Evolutionary conservation across 192 early-diverging fungal species (phyloP), one percentile per base, ranked within the genome.

Genomic region (Rhizoclosmatium sp.): DNA sequence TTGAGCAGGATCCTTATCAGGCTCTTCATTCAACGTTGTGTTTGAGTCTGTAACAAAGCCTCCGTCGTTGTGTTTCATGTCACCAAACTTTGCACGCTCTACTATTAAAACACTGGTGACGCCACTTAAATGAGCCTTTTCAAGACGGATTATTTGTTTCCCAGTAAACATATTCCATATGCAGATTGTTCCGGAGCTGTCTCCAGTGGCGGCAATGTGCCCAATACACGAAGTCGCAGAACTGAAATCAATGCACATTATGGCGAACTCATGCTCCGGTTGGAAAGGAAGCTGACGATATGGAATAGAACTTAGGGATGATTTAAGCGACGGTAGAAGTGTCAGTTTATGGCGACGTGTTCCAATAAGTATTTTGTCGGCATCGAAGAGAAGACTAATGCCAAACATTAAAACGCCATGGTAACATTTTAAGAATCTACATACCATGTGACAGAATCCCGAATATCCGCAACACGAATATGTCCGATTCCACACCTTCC

Each of bases 161-260:
- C 83, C 86, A 14, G 81, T 85, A 31, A 83, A 82, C 23, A 71
- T 46, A 65, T 85, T 87, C 84, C 86, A 87, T 16, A 87, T 31
- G 2, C 65, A 47, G 39, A 85, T 58, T 19, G 46, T 54, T 16
- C 84, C 84, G 2, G 74, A 23, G 2, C 68, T 70, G 69, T 87
- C 84, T 40, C 73, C 86, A 49, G 75, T 75, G 19, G 80, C 80
- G 10, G 82, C 51, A 41, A 86, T 49, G 46, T 80, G 19, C 19
- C 41, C 12, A 65, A 75, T 47, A 2, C 60, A 61, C 7, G 74
- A 59, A n/a, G 9, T 12, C 31, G 9, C 12, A 48, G 42, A 16
- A 31, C 16, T n/a, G 68, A 75, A 65, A 39, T n/a, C 16, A 14
- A 41, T 42, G 62, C 74, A 75, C 5, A 75, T 65, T 10, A 75